Percentiles rank a stretch among this genome's conserved stretches.
Conservation (phyloP, 352 stramenopile species). For the Phytopythium ostracodes region DNA sequence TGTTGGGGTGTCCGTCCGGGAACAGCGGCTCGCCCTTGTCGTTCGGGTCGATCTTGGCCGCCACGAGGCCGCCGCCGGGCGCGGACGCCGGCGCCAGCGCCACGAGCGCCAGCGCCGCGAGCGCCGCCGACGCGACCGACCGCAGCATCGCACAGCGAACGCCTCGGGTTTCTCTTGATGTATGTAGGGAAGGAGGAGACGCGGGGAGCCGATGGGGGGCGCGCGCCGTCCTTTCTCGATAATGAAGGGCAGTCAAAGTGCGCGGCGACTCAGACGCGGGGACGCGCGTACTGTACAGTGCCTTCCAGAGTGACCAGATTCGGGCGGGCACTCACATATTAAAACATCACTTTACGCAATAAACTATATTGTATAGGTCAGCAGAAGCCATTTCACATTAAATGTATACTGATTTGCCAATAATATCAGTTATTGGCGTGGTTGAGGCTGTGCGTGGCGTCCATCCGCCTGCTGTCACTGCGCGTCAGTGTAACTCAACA, state of each 20-base stretch:
- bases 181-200: neutral
- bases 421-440: neutral
- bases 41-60: slow-evolving; percentile 52
- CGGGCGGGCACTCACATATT: neutral
- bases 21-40: slow-evolving; percentile 78
- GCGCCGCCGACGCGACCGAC: slow-evolving; percentile 7
- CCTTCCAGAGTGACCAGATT: neutral
- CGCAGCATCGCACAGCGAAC: slow-evolving; percentile 17
- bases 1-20: slow-evolving; percentile 74
- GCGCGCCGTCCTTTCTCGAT: neutral
- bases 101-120: slow-evolving; percentile 11
- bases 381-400: too few relatives aligned
- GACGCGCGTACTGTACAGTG: neutral
- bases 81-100: neutral
- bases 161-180: too few relatives aligned
- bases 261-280: neutral
- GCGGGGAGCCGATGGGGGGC: neutral
- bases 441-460: neutral
- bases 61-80: slow-evolving; percentile 20
- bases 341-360: neutral
- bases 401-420: neutral
- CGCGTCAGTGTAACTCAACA: too few relatives aligned
- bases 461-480: neutral
- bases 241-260: neutral
- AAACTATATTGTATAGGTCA: neutral